Conservation (phyloP, 805 yeast species). For the Cyberlindnera suaveolens region DNA sequence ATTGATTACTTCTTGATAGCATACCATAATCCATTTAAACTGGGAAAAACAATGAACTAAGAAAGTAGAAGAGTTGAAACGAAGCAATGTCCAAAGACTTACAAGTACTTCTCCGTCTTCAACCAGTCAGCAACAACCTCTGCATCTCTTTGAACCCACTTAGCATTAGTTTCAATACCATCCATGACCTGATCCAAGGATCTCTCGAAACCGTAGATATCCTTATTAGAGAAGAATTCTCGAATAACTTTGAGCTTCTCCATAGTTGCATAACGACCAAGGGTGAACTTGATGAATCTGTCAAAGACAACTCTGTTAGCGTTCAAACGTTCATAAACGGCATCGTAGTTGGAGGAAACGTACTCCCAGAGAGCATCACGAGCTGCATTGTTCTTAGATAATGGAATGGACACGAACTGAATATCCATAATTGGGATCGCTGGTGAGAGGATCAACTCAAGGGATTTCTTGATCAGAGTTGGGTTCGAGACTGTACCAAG, state of each 20-base stretch:
- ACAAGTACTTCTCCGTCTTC: constrained; percentile 5
- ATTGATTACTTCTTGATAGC: too few species aligned
- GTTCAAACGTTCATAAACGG: constrained; percentile 58
- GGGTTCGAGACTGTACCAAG: constrained; percentile 56
- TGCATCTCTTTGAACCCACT: constrained; percentile 55
- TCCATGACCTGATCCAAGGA: constrained; percentile 59
- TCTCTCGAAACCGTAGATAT: constrained; percentile 58
- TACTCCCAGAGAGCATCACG: constrained; percentile 64
- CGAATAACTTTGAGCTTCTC: constrained; percentile 45
- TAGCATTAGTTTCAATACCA: constrained; percentile 45
- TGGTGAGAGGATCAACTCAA: constrained; percentile 47
- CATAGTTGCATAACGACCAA: constrained; percentile 51
- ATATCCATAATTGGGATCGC: constrained; percentile 65
- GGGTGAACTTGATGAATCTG: constrained; percentile 56
- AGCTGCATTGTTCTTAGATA: constrained; percentile 57
- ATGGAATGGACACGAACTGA: constrained; percentile 66
- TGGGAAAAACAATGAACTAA: too few species aligned
- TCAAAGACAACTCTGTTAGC: constrained; percentile 76
- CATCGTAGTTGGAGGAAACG: constrained; percentile 66
- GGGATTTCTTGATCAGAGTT: constrained; percentile 45
- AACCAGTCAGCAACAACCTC: constrained; percentile 45
- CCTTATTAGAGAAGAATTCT: constrained; percentile 42
- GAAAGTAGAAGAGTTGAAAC: neutral
- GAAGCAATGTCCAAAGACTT: neutral
- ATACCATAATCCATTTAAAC: too few species aligned